Base-by-base conservation (phyloP, 805 yeast species). In the Yarrowia deformans region DNA sequence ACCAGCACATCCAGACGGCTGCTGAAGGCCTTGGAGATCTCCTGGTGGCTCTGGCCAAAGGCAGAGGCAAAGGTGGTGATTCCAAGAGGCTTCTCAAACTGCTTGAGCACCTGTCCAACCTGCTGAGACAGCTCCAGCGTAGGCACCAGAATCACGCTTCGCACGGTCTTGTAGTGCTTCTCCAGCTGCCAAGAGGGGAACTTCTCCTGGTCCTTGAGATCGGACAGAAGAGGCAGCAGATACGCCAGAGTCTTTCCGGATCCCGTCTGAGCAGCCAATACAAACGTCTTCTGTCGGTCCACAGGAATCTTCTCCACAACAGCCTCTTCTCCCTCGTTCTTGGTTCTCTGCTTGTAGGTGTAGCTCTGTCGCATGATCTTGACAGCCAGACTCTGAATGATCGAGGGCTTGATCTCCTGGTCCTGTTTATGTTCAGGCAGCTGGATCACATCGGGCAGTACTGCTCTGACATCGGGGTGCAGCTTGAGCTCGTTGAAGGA, bases 201-300 rank as follows among this genome's bases (percentile, higher is more conserved):
- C 13, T 67, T 67, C 66, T 88, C 88, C 64, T 84, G 86, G 70
- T 88, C 87, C 70, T 87, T 85, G 71, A 93, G 78, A 71, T 85
- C 86, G 60, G 91, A 89, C 46, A 93, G 72, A 43, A 94, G 71
- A 0, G 97, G 93, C 0, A 90, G 87, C 70, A 95, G 76, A 75
- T 93, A 94, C 0, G 98, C 93, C 88, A 97, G 87, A 0, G 99
- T 94, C 76, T 94, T 94, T 9, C 99, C 99, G 0, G 97, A 90
- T 0, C 99, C 99, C 0, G 99, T 94, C 77, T 95, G 98, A 2
- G 98, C 97, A 0, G 98, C 98, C 68, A 94, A 95, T 86, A 81
- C 86, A 91, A 0, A 88, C 84, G 72, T 87, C 87, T 61, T 87
- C 74, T 70, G 50, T 42, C 69, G 19, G 7, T 82, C 79, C 8